phyloP scores from a whole-genome alignment of 2,329 filamentous ascomycete species.

The Coniochaeta hoffmannii region DNA sequence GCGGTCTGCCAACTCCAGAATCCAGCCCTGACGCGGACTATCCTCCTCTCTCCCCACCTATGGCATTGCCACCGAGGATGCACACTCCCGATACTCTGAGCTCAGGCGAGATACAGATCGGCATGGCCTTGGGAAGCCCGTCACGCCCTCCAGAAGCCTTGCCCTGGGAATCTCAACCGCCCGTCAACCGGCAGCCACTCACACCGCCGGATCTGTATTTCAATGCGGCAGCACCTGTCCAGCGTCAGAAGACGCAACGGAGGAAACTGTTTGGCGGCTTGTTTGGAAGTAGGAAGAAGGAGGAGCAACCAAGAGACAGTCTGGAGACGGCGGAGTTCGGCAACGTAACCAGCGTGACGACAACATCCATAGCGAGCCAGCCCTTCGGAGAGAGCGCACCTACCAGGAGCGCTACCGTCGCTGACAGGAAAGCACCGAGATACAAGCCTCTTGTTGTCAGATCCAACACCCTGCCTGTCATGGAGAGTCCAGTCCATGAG shows the following conservation, averaged over 20 bases:
- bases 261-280: conserved; percentile 51
- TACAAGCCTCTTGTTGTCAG: conserved; percentile 36
- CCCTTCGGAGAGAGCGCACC: conserved; percentile 10
- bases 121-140: conserved; percentile 69
- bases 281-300: conserved; percentile 36
- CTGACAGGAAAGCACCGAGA: conserved; percentile 23
- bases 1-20: conserved; percentile 34
- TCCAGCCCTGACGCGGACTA: conserved; percentile 24
- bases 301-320: conserved; percentile 16
- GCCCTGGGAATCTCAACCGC: conserved; percentile 6
- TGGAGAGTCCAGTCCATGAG: conserved; percentile 9
- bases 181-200: conserved; percentile 1
- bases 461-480: conserved; percentile 32
- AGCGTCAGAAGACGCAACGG: conserved; percentile 44
- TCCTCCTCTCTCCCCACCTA: conserved; percentile 20
- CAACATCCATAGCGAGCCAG: conserved; percentile 4
- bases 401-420: conserved; percentile 28
- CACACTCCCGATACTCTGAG: conserved; percentile 34
- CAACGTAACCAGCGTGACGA: conserved; percentile 8
- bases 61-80: conserved; percentile 28
- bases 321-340: conserved; percentile 12
- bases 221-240: conserved; percentile 15
- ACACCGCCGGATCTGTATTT: conserved; percentile 10
- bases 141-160: conserved; percentile 30
- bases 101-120: conserved; percentile 48